Conservation (phyloP, 2,329 filamentous ascomycete genomes). For the Sordariomycetes sp. region DNA sequence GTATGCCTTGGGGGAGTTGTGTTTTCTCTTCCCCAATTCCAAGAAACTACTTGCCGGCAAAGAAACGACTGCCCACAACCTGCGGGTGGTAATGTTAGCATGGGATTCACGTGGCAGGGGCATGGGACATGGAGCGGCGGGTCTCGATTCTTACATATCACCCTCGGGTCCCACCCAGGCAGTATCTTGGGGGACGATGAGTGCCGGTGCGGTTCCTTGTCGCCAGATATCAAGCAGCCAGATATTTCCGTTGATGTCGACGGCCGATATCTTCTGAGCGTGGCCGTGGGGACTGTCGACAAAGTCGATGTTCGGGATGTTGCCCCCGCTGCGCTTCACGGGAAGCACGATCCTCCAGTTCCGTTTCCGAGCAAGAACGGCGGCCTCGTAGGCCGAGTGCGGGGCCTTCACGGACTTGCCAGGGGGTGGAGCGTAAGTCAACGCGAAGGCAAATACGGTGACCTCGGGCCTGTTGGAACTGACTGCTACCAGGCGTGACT, state of each 20-base stretch:
- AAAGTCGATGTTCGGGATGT: conserved; percentile 45
- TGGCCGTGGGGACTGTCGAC: conserved; percentile 31
- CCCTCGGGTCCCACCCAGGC: neutral
- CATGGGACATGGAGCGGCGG: neutral
- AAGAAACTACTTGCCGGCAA: conserved; percentile 1
- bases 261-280: conserved; percentile 37
- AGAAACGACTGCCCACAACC: neutral
- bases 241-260: conserved; percentile 36
- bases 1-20: neutral
- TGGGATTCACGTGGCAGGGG: too few relatives aligned
- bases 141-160: neutral
- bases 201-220: conserved; percentile 5
- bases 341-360: conserved; percentile 40
- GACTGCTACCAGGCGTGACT: conserved; percentile 77
- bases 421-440: conserved; percentile 12
- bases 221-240: conserved; percentile 46
- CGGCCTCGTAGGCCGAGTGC: conserved; percentile 13
- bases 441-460: conserved; percentile 40
- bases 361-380: conserved; percentile 27
- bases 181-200: neutral
- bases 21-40: neutral
- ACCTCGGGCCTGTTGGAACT: conserved; percentile 60
- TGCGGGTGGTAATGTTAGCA: neutral
- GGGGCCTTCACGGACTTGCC: conserved; percentile 1
- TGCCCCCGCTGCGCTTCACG: conserved; percentile 25